Base-by-base conservation (phyloP, 352 stramenopile genomes). In the Aphanomyces astaci region DNA sequence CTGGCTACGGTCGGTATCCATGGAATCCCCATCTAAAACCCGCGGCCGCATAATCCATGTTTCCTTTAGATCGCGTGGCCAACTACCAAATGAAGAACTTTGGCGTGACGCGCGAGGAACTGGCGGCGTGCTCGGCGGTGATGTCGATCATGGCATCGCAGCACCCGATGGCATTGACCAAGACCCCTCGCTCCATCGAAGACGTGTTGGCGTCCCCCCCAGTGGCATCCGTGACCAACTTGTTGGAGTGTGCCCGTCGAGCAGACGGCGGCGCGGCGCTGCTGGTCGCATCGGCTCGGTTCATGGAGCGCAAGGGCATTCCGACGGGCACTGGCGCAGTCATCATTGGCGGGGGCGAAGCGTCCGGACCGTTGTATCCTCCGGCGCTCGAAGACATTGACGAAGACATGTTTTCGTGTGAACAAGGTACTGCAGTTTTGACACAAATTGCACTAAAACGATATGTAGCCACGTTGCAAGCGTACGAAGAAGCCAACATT, bases 311-410 rank as follows among this genome's bases (percentile, higher is more conserved):
- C 9, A 71, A 69, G 25, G 68, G 68, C 27, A 80, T 74, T 15
- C 28, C 71, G 19, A 36, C 49, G 31, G 39, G 59, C 25, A 73
- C 66, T 4, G 62, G 72, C 28, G 54, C 65, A 17, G 63, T 72
- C 7, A 71, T 81, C 40, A 68, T 78, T 53, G 73, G 72, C 33
- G 72, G 72, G 31, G 75, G 75, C n/a, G 74, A 80, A 66, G 72
- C 72, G 11, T 76, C 71, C 25, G 75, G 75, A 4, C 74, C 75
- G 30, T 62, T 81, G 3, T 78, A 71, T 30, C 74, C 74, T 9
- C 70, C 74, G 15, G 15, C 28, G 25, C 39, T 66, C 5, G 32
- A 43, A 2, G 67, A 72, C 22, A 79, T 79, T 48, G 53, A 78
- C 63, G 72, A 78, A 56, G 71, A 59, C 31, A 76, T 70, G 57